phyloP scores from a whole-genome alignment of 768 basidiomycete species.

The Phylloporus sp. region DNA sequence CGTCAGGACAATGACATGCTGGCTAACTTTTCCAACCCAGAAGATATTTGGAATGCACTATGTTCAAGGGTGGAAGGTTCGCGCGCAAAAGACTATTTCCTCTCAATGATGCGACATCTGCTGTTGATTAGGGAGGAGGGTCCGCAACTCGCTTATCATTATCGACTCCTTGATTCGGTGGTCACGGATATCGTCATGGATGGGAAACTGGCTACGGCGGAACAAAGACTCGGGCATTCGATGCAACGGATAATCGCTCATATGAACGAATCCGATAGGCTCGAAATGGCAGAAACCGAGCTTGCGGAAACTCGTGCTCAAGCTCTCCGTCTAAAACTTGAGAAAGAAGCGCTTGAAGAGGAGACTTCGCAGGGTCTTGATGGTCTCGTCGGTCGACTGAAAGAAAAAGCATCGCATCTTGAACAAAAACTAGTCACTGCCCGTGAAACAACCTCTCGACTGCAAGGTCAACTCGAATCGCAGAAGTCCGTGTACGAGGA shows the following conservation, averaged over 20 bases:
- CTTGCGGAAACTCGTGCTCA: slow-evolving; percentile 62
- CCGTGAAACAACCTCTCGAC: slow-evolving; percentile 68
- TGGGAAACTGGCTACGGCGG: slow-evolving; percentile 81
- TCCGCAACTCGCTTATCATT: slow-evolving; percentile 79
- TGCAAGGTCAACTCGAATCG: slow-evolving; percentile 73
- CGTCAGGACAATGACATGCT: slow-evolving; percentile 75
- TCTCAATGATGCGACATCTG: slow-evolving; percentile 93
- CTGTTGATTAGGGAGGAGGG: slow-evolving; percentile 88
- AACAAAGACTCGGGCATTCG: slow-evolving; percentile 81
- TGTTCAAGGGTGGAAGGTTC: slow-evolving; percentile 72
- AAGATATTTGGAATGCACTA: slow-evolving; percentile 85
- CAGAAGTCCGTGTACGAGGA: slow-evolving; percentile 83
- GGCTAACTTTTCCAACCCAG: slow-evolving; percentile 70
- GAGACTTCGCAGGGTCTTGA: slow-evolving; percentile 79
- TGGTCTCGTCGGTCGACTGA: slow-evolving; percentile 80
- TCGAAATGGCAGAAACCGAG: slow-evolving; percentile 76
- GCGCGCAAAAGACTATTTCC: slow-evolving; percentile 77
- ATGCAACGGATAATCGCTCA: slow-evolving; percentile 85
- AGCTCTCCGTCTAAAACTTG: slow-evolving; percentile 63
- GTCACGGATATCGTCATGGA: slow-evolving; percentile 91
- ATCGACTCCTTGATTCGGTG: slow-evolving; percentile 85
- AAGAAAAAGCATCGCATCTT: slow-evolving; percentile 59
- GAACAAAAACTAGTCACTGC: slow-evolving; percentile 80
- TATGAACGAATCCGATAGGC: slow-evolving; percentile 85
- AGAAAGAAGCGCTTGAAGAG: slow-evolving; percentile 80